Evolutionary conservation across 2,329 filamentous ascomycete genomes (phyloP), one percentile per base, ranked within the genome.

Genomic region (Immersiporthe knoxdaviesiana): DNA sequence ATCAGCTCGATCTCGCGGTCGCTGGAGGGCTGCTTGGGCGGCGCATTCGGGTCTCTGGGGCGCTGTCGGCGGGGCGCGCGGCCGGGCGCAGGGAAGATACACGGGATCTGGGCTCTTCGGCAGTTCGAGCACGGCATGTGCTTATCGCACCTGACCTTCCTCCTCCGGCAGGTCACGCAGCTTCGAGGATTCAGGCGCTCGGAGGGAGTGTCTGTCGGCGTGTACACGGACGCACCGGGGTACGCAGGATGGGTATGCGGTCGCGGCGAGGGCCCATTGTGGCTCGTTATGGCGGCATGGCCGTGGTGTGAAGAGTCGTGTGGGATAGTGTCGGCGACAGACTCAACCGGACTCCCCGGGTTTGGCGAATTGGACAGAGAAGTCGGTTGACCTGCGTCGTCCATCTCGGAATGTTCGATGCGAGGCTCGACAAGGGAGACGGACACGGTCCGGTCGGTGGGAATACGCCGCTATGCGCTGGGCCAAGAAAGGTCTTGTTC

Each of bases 101-200:
- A 94, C 73, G 90, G 87, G 69, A 91, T 91, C 74, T 89, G 82
- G 54, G 90, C 90, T 72, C 90, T 87, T 56, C 87, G 86, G 77
- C 91, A 94, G 77, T 94, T 93, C 74, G 88, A 88, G 78, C 91
- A 94, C 21, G 91, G 90, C 82, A 92, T 88, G 74, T 87, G 85
- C 81, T 93, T 93, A 81, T 94, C 90, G 83, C 91, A 94, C 75
- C 91, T 90, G 67, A 94, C 91, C 78, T 92, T 91, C 37, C 73
- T 69, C 63, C 71, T 68, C 59, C 73, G 72, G 35, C 73, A 74
- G 52, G 72, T 74, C n/a, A 74, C 72, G 60, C 73, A 74, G 66
- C 73, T 74, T 8, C 73, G 68, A 8, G 73, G 73, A 32, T 74
- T 74, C 37, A 74, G 68, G 58, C 74, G 73, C 12, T 71, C 65